Base-by-base conservation (phyloP, 441 rosid genomes). In the Syzygium syzygioides region DNA sequence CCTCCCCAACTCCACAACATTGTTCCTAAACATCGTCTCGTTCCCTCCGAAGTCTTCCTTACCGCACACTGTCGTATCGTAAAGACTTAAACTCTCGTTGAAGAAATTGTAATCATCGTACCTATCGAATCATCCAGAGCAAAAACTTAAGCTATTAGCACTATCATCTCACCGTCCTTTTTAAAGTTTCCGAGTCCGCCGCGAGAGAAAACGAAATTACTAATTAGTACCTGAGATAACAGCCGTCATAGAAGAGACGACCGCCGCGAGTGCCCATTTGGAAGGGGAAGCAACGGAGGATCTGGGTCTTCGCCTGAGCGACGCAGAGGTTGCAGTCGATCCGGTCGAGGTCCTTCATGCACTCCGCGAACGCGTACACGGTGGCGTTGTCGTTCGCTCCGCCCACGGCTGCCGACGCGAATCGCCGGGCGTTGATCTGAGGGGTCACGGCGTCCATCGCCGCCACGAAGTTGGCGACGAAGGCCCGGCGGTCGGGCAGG, bases 291-390 rank as follows among this genome's bases (percentile, higher is more conserved):
- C 99, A 97, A 48, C 91, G 89, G 34, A 94, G 88, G 90, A 97
- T 91, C 92, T 93, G 94, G 45, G 95, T 92, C 93, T 96, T 97
- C 93, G 93, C 89, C 91, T 93, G 96, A 85, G 99, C 98, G 88
- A 96, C 91, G 55, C 99, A 97, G 91, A 97, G 92, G 92, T 93
- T 90, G 86, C 99, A 97, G 66, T 96, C 99, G 55, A 87, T 89
- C 88, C 54, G 91, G 71, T 93, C 93, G 25, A 97, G 98, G 90
- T 97, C 98, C 62, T 93, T 92, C 93, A 96, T 94, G 89, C 99
- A 97, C 95, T 96, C 96, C 52, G 98, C 99, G 85, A 89, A 95
- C 25, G 95, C 91, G 86, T 95, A 97, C 6, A 97, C 98, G 2
- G 95, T 92, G 34, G 86, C 48, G 89, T 92, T 94, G 89, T 92